phyloP scores from a whole-genome alignment of 1,139 yeast genomes.

The Pichia inconspicua region DNA sequence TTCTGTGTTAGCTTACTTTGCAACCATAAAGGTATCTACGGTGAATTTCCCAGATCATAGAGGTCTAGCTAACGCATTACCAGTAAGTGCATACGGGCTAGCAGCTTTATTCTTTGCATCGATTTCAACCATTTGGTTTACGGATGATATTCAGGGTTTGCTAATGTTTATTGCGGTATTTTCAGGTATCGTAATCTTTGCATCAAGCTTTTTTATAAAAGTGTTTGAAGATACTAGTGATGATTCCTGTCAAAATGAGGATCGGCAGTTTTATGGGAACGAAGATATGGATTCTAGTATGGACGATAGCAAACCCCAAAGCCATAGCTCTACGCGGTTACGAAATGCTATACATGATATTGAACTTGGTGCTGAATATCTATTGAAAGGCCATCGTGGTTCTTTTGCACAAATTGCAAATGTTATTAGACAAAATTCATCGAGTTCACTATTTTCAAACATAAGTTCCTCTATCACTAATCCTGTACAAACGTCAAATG shows the following conservation, averaged over 20 bases:
- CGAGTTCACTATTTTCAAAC: slow-evolving; percentile 24
- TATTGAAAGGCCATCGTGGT: slow-evolving; percentile 29
- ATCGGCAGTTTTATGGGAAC: background rate
- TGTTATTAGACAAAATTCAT: slow-evolving; percentile 19
- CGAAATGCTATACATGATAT: slow-evolving; percentile 4
- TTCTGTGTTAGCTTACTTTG: slow-evolving; percentile 53
- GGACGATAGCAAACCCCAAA: background rate
- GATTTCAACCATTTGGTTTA: slow-evolving; percentile 39
- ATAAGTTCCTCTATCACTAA: slow-evolving; percentile 12
- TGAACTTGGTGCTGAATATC: slow-evolving; percentile 20
- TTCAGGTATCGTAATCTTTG: slow-evolving; percentile 25
- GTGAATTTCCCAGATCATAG: slow-evolving; percentile 62
- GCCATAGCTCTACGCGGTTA: background rate
- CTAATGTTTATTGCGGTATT: slow-evolving; percentile 26
- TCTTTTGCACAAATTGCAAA: slow-evolving; percentile 27
- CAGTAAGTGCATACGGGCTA: slow-evolving; percentile 50
- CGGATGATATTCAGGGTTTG: slow-evolving; percentile 35
- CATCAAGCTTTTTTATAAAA: slow-evolving; percentile 25
- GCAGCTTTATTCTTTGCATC: slow-evolving; percentile 31
- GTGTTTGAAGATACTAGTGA: slow-evolving; percentile 21
- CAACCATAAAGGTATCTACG: slow-evolving; percentile 62
- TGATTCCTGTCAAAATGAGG: slow-evolving; percentile 4
- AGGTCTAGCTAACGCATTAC: slow-evolving; percentile 59
- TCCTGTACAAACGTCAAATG: background rate
- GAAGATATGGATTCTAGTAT: background rate